A percentile compares a stretch with the other conserved stretches of the same genome.
phyloP scores from a whole-genome alignment of 1,284 basidiomycete species.

The Wallemia mellicola region DNA sequence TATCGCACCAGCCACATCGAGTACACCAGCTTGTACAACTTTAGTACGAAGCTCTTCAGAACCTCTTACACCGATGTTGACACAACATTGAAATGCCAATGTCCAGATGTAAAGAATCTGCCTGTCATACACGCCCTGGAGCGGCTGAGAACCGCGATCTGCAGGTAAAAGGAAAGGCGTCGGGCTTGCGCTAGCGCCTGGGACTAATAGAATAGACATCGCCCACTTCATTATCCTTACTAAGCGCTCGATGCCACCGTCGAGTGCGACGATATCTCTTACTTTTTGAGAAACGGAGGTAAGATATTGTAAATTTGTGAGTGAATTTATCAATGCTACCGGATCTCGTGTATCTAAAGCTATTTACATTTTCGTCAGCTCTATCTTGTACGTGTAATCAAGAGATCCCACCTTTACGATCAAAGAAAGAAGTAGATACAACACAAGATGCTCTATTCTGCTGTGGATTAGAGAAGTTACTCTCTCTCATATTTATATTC shows the following conservation, averaged over 20 bases:
- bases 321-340: conserved; percentile 79
- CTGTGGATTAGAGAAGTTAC: conserved; percentile 78
- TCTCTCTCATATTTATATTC: conserved; percentile 48
- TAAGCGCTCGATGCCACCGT: conserved; percentile 84
- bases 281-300: conserved; percentile 92
- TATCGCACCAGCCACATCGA: conserved; percentile 80
- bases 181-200: conserved; percentile 30
- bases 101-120: conserved; percentile 4
- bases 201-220: conserved; percentile 1
- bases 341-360: conserved; percentile 78
- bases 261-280: conserved; percentile 89
- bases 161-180: conserved; percentile 20
- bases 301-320: conserved; percentile 85
- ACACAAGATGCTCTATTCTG: conserved; percentile 88
- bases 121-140: conserved; percentile 27
- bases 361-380: conserved; percentile 14
- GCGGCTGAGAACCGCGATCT: conserved; percentile 19
- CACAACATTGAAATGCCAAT: conserved; percentile 84
- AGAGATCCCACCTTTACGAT: conserved; percentile 49
- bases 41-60: conserved; percentile 66
- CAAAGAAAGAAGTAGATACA: conserved; percentile 80
- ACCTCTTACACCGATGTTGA: conserved; percentile 93
- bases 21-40: conserved; percentile 81
- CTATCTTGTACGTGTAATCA: conserved; percentile 2
- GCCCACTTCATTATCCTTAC: conserved; percentile 32